Evolutionary conservation across 164 flowering plant species (phyloP), one percentile per base, ranked within the genome.

Genomic region (Vitis rotundifolia): DNA sequence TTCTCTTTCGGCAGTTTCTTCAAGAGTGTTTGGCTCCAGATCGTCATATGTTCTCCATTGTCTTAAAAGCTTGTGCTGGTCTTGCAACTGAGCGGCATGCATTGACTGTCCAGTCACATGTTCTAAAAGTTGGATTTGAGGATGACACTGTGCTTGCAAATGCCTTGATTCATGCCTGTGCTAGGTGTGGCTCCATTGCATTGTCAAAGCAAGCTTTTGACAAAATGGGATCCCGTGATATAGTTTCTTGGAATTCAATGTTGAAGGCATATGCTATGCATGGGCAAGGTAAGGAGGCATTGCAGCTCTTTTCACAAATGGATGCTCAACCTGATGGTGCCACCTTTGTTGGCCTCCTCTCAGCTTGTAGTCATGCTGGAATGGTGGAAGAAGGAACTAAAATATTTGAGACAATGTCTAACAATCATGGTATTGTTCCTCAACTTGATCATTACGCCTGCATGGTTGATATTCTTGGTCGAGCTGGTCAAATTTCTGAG

Each of bases 351-450:
- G 85, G 93, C 44, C 74, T 92, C n/a, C 86, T 92, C 61, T 79
- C 91, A 11, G 91, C 94, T 16, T 92, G 94, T 63, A 85, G 94
- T 75, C 94, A 92, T 76, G 79, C 86, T 50, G 98, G 97, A 52
- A 76, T 86, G 62, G 89, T 87, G 47, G 81, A 83, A 51, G 77
- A 86, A 76, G 97, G 96, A 60, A 73, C 49, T 28, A 61, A 75
- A 60, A 78, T 93, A 18, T 91, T 91, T 76, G 64, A 85, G 14
- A 47, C 73, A 15, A 89, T 91, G 91, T 14, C 11, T 15, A 68
- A 26, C 12, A 70, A 63, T 13, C 71, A 87, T 75, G 89, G 84
- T 13, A 66, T 86, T 49, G 49, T 62, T 58, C 91, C 91, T 71
- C 85, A 88, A 71, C 76, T 83, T 47, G 94, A 93, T 74, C 98